Evolutionary conservation across 345 rosid species (phyloP), one percentile per base, ranked within the genome.

Genomic region (Pelargonium nanum): DNA sequence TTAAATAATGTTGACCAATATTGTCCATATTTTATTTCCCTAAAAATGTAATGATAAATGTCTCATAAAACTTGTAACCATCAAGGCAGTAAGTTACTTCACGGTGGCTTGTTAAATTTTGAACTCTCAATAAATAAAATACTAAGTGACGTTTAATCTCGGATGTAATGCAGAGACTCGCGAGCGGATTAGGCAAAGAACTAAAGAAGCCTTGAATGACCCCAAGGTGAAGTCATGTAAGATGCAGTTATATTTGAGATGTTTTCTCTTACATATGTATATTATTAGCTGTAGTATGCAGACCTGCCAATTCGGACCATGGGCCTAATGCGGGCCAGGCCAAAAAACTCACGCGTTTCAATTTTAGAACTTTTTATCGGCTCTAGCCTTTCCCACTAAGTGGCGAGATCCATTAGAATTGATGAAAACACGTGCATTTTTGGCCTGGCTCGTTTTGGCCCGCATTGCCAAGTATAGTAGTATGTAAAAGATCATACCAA

Each of bases 161-260:
- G 30, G 28, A 53, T 16, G 25, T 24, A 50, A 25, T 75, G 55
- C 71, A 92, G 98, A 85, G 55, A 83, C 96, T 58, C 81, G 93
- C 19, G 76, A 69, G 30, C 77, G 78, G 68, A 92, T 92, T 79
- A 88, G 66, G 77, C 80, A 74, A 77, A 86, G 89, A 80, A 92
- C 93, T n/a, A 74, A 73, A 1, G 95, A 83, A 79, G 96, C 91
- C 69, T 77, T 92, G 79, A 85, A 74, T 70, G 73, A 86, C 66
- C 95, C 98, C 80, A 79, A 88, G 96, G 98, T 88, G 91, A 92
- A 80, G 85, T 82, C 83, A 78, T 83, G 83, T 83, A 77, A 86
- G 92, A 85, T 70, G 68, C 65, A 65, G 61, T 65, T 68, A 65
- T 51, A 68, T 77, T 60, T 61, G 19, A 56, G 51, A 70, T 67